phyloP scores from a whole-genome alignment of 495 filamentous ascomycete genomes.

The Podospora pseudoanserina region DNA sequence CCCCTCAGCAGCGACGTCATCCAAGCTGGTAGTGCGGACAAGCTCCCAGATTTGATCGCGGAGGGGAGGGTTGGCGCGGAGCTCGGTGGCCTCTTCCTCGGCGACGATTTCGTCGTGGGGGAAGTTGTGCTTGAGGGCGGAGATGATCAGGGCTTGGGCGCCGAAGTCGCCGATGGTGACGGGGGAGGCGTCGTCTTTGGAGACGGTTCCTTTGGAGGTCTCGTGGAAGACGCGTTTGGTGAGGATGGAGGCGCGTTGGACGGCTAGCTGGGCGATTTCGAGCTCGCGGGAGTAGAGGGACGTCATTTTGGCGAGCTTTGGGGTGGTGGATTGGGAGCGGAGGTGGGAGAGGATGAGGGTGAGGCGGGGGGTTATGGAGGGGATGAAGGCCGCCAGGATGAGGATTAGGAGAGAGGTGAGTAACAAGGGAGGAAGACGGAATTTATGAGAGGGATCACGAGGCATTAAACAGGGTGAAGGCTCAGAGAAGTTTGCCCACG shows the following conservation, averaged over 20 bases:
- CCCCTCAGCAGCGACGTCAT: conserved; percentile 58
- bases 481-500: background rate
- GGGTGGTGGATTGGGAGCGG: conserved; percentile 5
- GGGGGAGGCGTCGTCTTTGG: conserved; percentile 91
- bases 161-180: conserved; percentile 98
- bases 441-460: background rate
- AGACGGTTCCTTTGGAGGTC: conserved; percentile 86
- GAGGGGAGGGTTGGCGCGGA: conserved; percentile 64
- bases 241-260: conserved; percentile 81
- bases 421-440: conserved; percentile 2
- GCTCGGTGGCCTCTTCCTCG: conserved; percentile 82
- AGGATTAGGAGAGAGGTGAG: conserved; percentile 24
- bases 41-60: conserved; percentile 76
- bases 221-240: conserved; percentile 92
- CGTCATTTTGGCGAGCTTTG: conserved; percentile 15
- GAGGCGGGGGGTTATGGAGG: conserved; percentile 21
- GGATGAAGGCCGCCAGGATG: conserved; percentile 23
- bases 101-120: conserved; percentile 87
- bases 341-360: conserved; percentile 21
- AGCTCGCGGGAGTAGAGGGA: conserved; percentile 71
- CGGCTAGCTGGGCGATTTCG: conserved; percentile 81
- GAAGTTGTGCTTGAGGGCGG: conserved; percentile 83
- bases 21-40: conserved; percentile 67
- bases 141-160: conserved; percentile 92
- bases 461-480: background rate